Conservation (phyloP, 1,284 basidiomycete genomes). For the Chondrostereum purpureum region DNA sequence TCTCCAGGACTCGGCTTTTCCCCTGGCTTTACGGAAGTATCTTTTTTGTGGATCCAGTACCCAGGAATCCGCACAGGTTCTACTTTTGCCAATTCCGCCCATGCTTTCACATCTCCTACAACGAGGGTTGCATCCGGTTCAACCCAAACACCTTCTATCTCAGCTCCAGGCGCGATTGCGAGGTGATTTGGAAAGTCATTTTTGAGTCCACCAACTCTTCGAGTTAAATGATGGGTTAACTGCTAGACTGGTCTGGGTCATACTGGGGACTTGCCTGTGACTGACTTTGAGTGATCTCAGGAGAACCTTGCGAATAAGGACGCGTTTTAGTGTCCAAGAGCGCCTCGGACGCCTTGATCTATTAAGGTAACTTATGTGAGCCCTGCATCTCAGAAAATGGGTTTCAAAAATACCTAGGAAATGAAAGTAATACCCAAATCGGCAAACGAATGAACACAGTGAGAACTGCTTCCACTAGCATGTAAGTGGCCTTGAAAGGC, state of each 20-base stretch:
- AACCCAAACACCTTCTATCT: conserved; percentile 48
- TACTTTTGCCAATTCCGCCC: conserved; percentile 35
- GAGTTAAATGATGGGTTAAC: background rate
- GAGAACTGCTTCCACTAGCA: conserved; percentile 32
- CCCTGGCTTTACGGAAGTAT: conserved; percentile 24
- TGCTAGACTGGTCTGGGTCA: background rate
- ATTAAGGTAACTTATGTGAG: background rate
- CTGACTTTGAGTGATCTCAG: background rate
- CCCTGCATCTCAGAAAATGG: background rate
- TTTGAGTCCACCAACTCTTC: conserved; percentile 28
- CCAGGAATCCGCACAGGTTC: conserved; percentile 40
- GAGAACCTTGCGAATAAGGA: conserved; percentile 17
- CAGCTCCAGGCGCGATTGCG: conserved; percentile 30
- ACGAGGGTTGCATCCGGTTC: conserved; percentile 39
- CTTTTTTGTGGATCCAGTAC: conserved; percentile 48
- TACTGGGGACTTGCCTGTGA: background rate
- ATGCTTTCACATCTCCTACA: conserved; percentile 38
- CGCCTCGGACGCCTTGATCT: conserved; percentile 34
- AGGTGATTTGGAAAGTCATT: conserved; percentile 27
- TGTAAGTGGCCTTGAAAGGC: conserved; percentile 34
- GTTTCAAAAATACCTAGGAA: conserved; percentile 23
- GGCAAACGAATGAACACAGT: conserved; percentile 41
- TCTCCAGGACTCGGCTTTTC: conserved; percentile 36
- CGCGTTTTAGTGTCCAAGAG: conserved; percentile 34
- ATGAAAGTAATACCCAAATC: conserved; percentile 33